Percentiles rank a stretch among this genome's conserved stretches.
phyloP scores from a whole-genome alignment of 164 flowering plant species.

The Magnolia changhungtana region DNA sequence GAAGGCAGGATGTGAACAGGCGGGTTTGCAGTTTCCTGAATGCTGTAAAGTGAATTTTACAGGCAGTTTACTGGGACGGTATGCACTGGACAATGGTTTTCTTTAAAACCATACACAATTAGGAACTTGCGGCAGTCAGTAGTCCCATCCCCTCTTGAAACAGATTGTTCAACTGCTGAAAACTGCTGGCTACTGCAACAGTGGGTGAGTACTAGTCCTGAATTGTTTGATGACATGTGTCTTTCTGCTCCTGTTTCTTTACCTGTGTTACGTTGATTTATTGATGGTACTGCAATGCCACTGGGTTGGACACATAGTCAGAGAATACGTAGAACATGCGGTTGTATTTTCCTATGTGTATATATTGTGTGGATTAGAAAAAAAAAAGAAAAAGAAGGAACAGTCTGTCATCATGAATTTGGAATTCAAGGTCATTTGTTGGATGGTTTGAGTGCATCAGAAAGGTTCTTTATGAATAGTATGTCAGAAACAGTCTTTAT shows the following conservation, averaged over 20 bases:
- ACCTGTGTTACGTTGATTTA: background rate
- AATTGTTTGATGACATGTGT: background rate
- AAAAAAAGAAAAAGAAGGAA: no score
- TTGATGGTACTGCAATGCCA: background rate
- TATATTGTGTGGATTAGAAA: background rate
- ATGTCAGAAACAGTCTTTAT: no score
- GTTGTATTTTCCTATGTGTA: background rate
- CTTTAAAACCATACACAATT: background rate
- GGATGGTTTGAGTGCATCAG: no score
- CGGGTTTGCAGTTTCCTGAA: conserved; percentile 69
- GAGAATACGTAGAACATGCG: background rate
- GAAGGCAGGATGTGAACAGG: conserved; percentile 59
- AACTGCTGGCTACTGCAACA: background rate
- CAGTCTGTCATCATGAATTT: no score
- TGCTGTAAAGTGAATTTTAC: conserved; percentile 66
- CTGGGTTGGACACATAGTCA: background rate
- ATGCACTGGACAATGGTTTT: conserved; percentile 12
- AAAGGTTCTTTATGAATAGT: no score
- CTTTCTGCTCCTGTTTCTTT: background rate
- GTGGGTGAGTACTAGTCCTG: background rate
- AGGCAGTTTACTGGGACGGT: conserved; percentile 61
- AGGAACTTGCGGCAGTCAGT: background rate
- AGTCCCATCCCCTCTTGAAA: background rate
- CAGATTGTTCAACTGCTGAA: background rate
- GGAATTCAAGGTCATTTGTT: no score